These are phyloP conservation scores for Claviceps sp. DNA, from an alignment of 2,329 filamentous ascomycete genomes.

Conservation along the genomic window DNA sequence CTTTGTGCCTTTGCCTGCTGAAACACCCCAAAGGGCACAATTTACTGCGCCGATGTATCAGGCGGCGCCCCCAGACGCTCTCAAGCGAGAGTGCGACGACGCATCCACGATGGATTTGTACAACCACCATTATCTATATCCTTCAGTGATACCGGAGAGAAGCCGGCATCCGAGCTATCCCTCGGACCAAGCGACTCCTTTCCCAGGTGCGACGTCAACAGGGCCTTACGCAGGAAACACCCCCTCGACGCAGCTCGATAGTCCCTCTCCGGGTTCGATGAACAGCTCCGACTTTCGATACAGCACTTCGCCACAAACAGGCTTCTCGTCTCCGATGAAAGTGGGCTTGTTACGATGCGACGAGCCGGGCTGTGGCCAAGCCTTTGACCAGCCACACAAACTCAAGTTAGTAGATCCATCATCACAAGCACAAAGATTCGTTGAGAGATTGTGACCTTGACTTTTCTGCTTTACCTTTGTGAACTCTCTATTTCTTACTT, in stretches of 20 bases:
- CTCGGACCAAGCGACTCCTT: conserved; percentile 30
- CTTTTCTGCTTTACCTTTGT: too few relatives aligned
- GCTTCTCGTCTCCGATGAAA: conserved; percentile 14
- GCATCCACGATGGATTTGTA: conserved; percentile 14
- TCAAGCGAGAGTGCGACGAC: conserved; percentile 11
- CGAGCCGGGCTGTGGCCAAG: conserved; percentile 24
- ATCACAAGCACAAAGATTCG: conserved; percentile 7
- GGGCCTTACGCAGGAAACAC: conserved; percentile 30
- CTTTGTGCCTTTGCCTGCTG: conserved; percentile 6
- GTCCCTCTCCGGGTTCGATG: conserved; percentile 26
- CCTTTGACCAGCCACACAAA: conserved; percentile 46
- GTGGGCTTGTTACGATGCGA: conserved; percentile 20
- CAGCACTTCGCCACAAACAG: conserved; percentile 22
- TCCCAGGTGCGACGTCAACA: conserved; percentile 24
- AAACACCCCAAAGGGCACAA: conserved; percentile 15
- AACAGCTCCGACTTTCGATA: conserved; percentile 23
- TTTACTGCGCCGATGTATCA: conserved; percentile 14
- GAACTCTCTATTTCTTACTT: too few relatives aligned
- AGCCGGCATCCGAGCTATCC: conserved; percentile 20
- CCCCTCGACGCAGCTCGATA: conserved; percentile 32
- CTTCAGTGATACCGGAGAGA: conserved; percentile 10
- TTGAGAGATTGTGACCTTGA: not conserved
- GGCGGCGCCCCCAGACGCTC: not conserved
- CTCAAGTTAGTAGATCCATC: conserved; percentile 31
- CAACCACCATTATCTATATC: conserved; percentile 13